Evolutionary conservation across 306 rosid species (phyloP), one percentile per base, ranked within the genome.

Genomic region (Glycine latifolia): DNA sequence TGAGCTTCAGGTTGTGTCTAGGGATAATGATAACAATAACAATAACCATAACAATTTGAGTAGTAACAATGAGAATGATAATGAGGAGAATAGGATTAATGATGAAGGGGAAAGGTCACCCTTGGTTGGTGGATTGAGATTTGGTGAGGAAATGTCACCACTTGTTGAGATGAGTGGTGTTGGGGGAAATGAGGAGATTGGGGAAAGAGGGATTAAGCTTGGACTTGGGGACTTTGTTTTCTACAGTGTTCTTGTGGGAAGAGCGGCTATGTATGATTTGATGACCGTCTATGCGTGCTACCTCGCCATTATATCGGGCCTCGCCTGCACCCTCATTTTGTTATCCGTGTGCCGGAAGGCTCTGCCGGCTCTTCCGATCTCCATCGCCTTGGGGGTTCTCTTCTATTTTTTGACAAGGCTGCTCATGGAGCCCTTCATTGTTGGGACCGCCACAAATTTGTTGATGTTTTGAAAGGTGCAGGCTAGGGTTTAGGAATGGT

Each of bases 281-380:
- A 95, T 93, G 99, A 95, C 97, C 3, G 97, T 92, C 5, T 92
- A 95, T 80, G 99, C 97, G 73, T 95, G 97, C 88, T 95, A 95
- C 86, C 97, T 95, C 76, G 99, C 97, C 39, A 95, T 95, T 82
- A 87, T 95, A 76, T 95, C 95, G 1, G 97, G 97, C 56, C 90
- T 95, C 10, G 97, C 92, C 0, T 92, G 97, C 91, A 95, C 97
- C 43, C 97, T 95, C 49, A 90, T 95, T 70, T 87, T 95, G 88
- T 75, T 93, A 83, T 91, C 99, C 0, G 95, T 93, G 66, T 88
- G 88, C 79, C 91, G 87, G 54, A 87, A 75, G 63, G 99, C 97
- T 65, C 78, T 93, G 85, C 99, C 99, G 14, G 99, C 99, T 2
- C 91, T 95, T 15, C 99, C 97, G 5, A 90, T 95, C 80, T 95